phyloP scores from a whole-genome alignment of 768 basidiomycete species.

The Leccinum incarnatum region DNA sequence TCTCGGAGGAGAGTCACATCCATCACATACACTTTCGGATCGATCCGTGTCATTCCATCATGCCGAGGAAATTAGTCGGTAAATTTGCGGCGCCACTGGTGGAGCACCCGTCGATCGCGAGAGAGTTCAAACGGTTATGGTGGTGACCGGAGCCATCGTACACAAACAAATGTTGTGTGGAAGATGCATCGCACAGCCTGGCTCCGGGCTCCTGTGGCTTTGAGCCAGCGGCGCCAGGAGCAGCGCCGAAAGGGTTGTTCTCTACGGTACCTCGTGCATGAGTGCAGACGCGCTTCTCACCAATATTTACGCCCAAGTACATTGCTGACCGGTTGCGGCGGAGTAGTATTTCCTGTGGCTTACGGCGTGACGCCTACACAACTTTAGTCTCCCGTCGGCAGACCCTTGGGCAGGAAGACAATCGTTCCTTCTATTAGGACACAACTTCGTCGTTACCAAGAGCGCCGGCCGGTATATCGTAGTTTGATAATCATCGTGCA shows the following conservation, averaged over 20 bases:
- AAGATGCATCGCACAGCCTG: not conserved
- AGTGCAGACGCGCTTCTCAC: not conserved
- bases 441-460: not conserved
- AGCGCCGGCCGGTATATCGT: not conserved
- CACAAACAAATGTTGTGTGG: not conserved
- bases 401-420: no score
- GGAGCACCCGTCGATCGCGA: not conserved
- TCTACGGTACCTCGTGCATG: not conserved
- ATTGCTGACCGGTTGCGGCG: no score
- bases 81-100: not conserved
- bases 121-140: not conserved
- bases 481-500: not conserved
- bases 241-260: not conserved
- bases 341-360: not conserved
- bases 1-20: not conserved
- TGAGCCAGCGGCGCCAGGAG: not conserved
- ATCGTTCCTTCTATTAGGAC: no score
- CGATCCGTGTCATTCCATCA: not conserved
- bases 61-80: not conserved
- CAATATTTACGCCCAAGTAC: no score
- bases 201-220: not conserved
- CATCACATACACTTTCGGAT: not conserved
- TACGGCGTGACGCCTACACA: not conserved
- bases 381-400: no score
- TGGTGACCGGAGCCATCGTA: not conserved